phyloP scores from a whole-genome alignment of 2,329 filamentous ascomycete species.

The Colletotrichum phormii region DNA sequence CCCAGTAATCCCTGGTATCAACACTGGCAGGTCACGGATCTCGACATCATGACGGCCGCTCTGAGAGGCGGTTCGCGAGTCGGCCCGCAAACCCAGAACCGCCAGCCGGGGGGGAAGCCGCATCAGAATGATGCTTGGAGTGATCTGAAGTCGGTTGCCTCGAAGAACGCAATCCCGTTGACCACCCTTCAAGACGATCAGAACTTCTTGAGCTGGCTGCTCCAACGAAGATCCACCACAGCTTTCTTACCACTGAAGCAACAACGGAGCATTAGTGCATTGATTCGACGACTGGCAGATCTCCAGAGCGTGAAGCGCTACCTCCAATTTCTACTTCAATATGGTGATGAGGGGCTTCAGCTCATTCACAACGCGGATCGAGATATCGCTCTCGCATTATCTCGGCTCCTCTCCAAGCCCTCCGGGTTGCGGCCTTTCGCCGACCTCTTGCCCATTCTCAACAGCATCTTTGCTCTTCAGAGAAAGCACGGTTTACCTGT shows the following conservation, averaged over 20 bases:
- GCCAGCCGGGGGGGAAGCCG: not conserved
- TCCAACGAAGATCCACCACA: constrained; percentile 40
- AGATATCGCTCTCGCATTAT: constrained; percentile 4
- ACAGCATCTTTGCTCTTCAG: constrained; percentile 53
- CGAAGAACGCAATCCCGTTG: constrained; percentile 46
- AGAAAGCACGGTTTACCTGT: constrained; percentile 40
- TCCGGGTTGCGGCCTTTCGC: not conserved
- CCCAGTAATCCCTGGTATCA: constrained; percentile 30
- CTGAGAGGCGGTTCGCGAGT: constrained; percentile 40
- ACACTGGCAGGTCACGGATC: constrained; percentile 52
- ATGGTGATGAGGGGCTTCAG: not conserved
- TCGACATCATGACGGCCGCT: constrained; percentile 56
- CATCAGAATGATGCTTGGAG: not conserved
- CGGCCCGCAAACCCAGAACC: not conserved
- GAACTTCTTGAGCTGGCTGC: constrained; percentile 51
- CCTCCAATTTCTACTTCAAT: not conserved
- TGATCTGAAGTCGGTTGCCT: constrained; percentile 22
- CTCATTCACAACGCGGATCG: not conserved
- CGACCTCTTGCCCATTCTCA: constrained; percentile 52
- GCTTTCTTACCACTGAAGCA: not conserved
- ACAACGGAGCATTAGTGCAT: not conserved
- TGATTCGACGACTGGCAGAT: not conserved
- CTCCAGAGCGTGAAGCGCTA: not conserved
- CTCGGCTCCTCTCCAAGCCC: not conserved
- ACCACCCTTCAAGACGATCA: constrained; percentile 44